phyloP scores from a whole-genome alignment of 306 rosid genomes.

The Corylus americana region DNA sequence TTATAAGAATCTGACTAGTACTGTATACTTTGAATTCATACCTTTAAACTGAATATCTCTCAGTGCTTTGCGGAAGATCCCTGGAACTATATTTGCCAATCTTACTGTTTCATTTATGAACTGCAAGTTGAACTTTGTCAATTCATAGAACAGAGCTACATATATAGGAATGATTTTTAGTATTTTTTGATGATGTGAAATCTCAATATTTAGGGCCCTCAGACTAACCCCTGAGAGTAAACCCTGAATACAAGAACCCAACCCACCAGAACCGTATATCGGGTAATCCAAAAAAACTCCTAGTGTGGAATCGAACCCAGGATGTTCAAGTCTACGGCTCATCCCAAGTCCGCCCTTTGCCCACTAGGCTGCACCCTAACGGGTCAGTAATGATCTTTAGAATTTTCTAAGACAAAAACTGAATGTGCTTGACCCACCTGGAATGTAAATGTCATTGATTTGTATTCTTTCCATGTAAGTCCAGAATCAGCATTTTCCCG shows the following conservation, averaged over 20 bases:
- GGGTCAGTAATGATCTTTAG: background rate
- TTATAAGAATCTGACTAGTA: background rate
- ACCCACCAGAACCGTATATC: too few species aligned
- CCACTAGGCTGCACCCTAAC: too few species aligned
- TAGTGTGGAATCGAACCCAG: too few species aligned
- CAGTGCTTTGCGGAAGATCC: slow-evolving; percentile 80
- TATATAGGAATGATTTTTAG: background rate
- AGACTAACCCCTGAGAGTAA: too few species aligned
- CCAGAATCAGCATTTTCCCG: slow-evolving; percentile 65
- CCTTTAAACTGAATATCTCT: slow-evolving; percentile 77
- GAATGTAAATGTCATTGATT: slow-evolving; percentile 91
- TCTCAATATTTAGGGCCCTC: too few species aligned
- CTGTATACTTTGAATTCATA: slow-evolving; percentile 26
- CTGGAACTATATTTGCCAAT: slow-evolving; percentile 96
- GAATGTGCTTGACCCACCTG: slow-evolving; percentile 51
- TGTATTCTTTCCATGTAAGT: slow-evolving; percentile 93
- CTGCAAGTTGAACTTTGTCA: slow-evolving; percentile 47
- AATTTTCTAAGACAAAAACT: slow-evolving; percentile 1
- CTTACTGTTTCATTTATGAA: slow-evolving; percentile 91
- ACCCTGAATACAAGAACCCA: too few species aligned
- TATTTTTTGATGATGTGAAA: background rate
- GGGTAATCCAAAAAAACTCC: too few species aligned
- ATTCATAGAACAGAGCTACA: slow-evolving; percentile 6
- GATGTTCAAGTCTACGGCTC: too few species aligned
- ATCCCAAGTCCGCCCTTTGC: too few species aligned